Evolutionary conservation across 2,329 filamentous ascomycete species (phyloP).

Genomic region (Drechmeria coniospora): DNA sequence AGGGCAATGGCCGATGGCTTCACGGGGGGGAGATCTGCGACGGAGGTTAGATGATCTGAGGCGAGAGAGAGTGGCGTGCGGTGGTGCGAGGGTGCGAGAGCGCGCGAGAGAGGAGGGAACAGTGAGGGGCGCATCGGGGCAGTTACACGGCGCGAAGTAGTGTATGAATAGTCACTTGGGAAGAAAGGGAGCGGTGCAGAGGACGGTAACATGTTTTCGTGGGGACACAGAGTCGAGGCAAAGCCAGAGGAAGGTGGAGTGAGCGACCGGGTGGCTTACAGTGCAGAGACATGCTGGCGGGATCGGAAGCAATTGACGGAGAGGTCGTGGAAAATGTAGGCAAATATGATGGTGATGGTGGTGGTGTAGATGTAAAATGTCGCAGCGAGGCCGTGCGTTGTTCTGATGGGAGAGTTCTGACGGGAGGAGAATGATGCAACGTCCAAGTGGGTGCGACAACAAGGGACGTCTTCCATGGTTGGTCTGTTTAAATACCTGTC

Average conservation of each 20-base stretch:
- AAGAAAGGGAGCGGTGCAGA: too few species aligned
- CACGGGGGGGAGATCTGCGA: conserved; percentile 50
- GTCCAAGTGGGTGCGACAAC: background rate
- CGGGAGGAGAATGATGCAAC: conserved; percentile 3
- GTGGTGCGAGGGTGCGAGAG: background rate
- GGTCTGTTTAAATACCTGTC: conserved; percentile 1
- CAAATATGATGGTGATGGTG: too few species aligned
- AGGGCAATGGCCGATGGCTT: conserved; percentile 97
- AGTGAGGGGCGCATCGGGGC: too few species aligned
- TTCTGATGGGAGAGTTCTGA: conserved; percentile 1
- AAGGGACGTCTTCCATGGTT: too few species aligned
- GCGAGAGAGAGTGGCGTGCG: conserved; percentile 1
- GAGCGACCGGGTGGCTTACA: conserved; percentile 24
- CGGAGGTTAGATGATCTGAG: too few species aligned
- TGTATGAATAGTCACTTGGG: too few species aligned
- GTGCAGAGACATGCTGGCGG: conserved; percentile 40
- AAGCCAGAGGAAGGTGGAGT: background rate
- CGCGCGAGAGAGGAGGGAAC: too few species aligned
- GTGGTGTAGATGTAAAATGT: conserved; percentile 1
- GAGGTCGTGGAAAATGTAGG: conserved; percentile 1
- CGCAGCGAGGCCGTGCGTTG: background rate
- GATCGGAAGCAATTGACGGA: background rate
- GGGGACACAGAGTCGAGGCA: too few species aligned
- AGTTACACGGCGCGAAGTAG: too few species aligned
- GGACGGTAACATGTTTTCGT: too few species aligned